Evolutionary conservation across 2,329 filamentous ascomycete genomes (phyloP).

Genomic region (Sphaerulina musiva): DNA sequence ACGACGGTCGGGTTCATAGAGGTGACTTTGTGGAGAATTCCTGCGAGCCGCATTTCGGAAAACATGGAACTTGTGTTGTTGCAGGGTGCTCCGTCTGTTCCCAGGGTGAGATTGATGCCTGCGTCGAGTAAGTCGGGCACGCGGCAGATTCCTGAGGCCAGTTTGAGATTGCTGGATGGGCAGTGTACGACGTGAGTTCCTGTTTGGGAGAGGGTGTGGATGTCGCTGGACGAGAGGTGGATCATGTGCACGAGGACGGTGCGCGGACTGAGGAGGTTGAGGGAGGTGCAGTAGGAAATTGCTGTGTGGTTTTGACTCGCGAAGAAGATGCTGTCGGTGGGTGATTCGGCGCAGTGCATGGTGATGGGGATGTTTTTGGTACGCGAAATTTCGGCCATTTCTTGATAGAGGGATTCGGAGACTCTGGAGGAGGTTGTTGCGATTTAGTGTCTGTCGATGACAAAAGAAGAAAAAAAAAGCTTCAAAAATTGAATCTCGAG

Average conservation of each 20-base stretch:
- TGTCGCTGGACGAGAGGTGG: neutral
- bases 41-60: neutral
- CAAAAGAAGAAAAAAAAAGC: neutral
- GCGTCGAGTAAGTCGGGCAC: neutral
- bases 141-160: neutral
- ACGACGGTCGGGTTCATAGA: neutral
- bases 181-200: neutral
- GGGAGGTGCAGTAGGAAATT: neutral
- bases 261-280: neutral
- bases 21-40: neutral
- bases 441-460: neutral
- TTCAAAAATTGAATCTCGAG: too few species aligned
- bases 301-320: neutral
- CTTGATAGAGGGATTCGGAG: neutral
- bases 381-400: neutral
- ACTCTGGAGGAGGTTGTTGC: neutral
- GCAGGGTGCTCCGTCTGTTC: neutral
- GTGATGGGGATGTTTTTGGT: neutral
- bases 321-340: neutral
- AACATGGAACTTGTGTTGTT: neutral
- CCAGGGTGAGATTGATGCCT: neutral
- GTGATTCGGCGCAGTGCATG: neutral
- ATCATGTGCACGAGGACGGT: neutral
- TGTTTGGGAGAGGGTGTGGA: neutral
- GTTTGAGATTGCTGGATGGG: neutral